Percentiles rank a stretch among this genome's conserved stretches.
These are phyloP conservation scores for Pythium phragmiticola DNA, from an alignment of 352 stramenopile species.

Conservation along the genomic window DNA sequence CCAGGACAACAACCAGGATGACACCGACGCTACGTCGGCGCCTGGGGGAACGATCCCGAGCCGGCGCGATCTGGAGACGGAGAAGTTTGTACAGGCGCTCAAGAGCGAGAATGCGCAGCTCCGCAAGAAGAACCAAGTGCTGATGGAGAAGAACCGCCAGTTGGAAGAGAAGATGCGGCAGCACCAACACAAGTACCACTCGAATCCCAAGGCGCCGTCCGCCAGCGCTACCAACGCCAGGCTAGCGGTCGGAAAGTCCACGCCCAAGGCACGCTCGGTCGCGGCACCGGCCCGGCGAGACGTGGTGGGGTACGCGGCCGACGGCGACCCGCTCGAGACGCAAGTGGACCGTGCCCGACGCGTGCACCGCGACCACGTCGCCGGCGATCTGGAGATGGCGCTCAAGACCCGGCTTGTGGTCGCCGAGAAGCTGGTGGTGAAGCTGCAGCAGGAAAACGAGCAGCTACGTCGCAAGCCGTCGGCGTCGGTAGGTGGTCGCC, in stretches of 20 bases:
- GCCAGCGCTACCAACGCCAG: slow-evolving; percentile 25
- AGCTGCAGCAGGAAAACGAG: slow-evolving; percentile 71
- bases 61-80: slow-evolving; percentile 70
- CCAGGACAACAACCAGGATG: slow-evolving; percentile 66
- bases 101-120: slow-evolving; percentile 73
- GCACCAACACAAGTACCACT: slow-evolving; percentile 30
- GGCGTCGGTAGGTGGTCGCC: not conserved
- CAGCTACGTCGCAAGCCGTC: slow-evolving; percentile 31
- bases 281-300: not conserved
- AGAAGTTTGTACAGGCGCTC: slow-evolving; percentile 79
- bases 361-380: slow-evolving; percentile 48
- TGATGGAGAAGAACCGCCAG: slow-evolving; percentile 69
- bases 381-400: slow-evolving; percentile 60
- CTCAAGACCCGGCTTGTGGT: slow-evolving; percentile 70
- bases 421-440: slow-evolving; percentile 69
- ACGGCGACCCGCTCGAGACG: slow-evolving; percentile 32
- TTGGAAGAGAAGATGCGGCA: slow-evolving; percentile 56
- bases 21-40: not conserved
- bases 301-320: slow-evolving; percentile 8
- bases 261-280: slow-evolving; percentile 18
- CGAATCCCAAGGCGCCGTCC: slow-evolving; percentile 21
- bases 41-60: slow-evolving; percentile 11
- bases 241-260: not conserved
- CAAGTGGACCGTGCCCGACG: slow-evolving; percentile 50
- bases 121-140: slow-evolving; percentile 68